phyloP scores from a whole-genome alignment of 2,329 filamentous ascomycete genomes.

The Lachnellula cervina region DNA sequence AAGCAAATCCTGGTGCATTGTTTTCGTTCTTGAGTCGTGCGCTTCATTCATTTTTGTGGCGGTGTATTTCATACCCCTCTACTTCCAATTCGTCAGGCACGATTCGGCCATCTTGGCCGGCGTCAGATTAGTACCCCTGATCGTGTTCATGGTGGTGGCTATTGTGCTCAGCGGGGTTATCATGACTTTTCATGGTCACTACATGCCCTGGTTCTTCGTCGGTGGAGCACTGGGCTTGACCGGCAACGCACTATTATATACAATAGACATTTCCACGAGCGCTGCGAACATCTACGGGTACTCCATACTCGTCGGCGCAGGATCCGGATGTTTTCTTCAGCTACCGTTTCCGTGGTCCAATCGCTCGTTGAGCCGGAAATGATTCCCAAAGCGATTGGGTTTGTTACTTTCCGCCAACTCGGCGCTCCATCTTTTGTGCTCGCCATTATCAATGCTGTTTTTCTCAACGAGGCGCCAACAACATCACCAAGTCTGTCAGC shows the following conservation, averaged over 20 bases:
- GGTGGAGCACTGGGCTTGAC: constrained; percentile 29
- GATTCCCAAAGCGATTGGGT: background rate
- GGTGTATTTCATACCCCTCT: constrained; percentile 40
- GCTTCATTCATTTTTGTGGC: background rate
- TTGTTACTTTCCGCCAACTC: background rate
- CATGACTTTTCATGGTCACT: constrained; percentile 28
- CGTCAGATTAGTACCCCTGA: constrained; percentile 28
- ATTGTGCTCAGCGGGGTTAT: constrained; percentile 24
- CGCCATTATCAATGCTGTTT: background rate
- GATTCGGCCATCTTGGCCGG: constrained; percentile 39
- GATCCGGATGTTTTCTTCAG: background rate
- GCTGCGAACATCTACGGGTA: background rate
- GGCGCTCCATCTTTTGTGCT: background rate
- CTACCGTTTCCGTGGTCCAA: background rate
- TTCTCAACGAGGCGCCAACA: background rate
- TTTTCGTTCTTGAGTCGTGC: background rate
- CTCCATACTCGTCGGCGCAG: background rate
- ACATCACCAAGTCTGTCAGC: background rate
- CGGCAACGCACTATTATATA: constrained; percentile 21
- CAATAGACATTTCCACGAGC: background rate
- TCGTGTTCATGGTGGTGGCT: constrained; percentile 14
- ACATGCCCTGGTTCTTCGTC: constrained; percentile 32
- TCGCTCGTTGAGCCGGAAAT: constrained; percentile 24
- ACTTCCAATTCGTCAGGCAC: constrained; percentile 43
- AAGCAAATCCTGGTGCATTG: background rate